phyloP scores from a whole-genome alignment of 768 basidiomycete genomes.

The Russula virescens region DNA sequence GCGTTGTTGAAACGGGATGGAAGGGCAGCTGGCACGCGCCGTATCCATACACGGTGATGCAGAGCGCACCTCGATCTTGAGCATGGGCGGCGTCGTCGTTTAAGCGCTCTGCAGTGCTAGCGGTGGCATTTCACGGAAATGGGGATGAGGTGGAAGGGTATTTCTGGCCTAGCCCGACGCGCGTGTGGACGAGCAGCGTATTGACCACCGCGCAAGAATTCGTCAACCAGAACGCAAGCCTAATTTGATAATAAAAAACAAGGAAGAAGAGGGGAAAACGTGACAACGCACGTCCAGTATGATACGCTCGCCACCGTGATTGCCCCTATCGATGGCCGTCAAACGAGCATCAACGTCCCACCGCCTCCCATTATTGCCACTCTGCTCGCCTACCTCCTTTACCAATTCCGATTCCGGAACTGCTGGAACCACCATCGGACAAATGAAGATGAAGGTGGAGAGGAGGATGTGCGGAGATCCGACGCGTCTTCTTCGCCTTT shows the following conservation, averaged over 20 bases:
- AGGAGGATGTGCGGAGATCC: slow-evolving; percentile 47
- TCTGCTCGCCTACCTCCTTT: slow-evolving; percentile 50
- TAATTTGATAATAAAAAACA: neutral
- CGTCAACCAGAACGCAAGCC: slow-evolving; percentile 47
- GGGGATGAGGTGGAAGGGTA: slow-evolving; percentile 44
- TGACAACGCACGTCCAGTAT: slow-evolving; percentile 59
- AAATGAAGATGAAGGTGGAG: neutral
- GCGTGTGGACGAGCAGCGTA: slow-evolving; percentile 49
- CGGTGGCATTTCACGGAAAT: slow-evolving; percentile 44
- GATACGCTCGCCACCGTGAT: slow-evolving; percentile 63
- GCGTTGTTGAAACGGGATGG: slow-evolving; percentile 36
- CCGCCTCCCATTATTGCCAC: slow-evolving; percentile 71
- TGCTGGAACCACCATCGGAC: no score
- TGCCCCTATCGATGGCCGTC: slow-evolving; percentile 83
- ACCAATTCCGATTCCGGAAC: neutral
- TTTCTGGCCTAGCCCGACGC: slow-evolving; percentile 74
- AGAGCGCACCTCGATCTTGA: slow-evolving; percentile 59
- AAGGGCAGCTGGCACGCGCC: slow-evolving; percentile 73
- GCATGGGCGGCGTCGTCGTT: neutral
- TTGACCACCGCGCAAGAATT: slow-evolving; percentile 56
- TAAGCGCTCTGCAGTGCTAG: no score
- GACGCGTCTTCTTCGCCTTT: slow-evolving; percentile 94
- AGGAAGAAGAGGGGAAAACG: neutral
- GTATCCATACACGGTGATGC: slow-evolving; percentile 83
- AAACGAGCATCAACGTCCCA: slow-evolving; percentile 56